Evolutionary conservation across 2,329 filamentous ascomycete genomes (phyloP), one percentile per base, ranked within the genome.

Genomic region (Xylaria hypoxylon): DNA sequence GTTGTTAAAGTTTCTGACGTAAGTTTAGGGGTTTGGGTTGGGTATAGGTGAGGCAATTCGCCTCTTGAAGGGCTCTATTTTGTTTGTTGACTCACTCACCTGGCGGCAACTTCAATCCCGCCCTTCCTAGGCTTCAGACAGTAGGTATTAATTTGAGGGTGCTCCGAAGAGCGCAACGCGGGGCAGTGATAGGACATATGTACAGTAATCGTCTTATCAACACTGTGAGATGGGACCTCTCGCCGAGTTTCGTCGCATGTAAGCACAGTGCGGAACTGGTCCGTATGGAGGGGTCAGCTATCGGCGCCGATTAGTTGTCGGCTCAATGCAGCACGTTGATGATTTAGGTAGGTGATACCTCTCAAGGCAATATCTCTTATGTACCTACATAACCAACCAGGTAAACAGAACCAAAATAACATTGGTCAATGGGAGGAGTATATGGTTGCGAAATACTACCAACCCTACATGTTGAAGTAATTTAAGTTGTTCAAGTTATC

Each of bases 51-150:
- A 70, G 70, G 64, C 45, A 35, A 40, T 52, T 58, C 47, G n/a
- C 59, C 64, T 68, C 60, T 56, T 60, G 15, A 31, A 65, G 26
- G 15, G 24, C 38, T 45, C 15, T 57, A 28, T 62, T 19, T 5
- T 55, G 13, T 60, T 40, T 69, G 57, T 69, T 69, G 61, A 62
- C 64, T 69, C 64, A 62, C 64, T 69, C 64, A 69, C 64, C 53
- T 40, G 8, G 45, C 45, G 38, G 44, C 64, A 50, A 15, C 40
- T 35, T 33, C 62, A 31, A 62, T 59, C 15, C 51, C 56, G 48
- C n/a, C 26, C 35, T 66, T 50, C 47, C 58, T 26, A 56, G 11
- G 31, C 56, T 33, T 62, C 38, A 33, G 10, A 52, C 35, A 26
- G 50, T 38, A 35, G 22, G 50, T 38, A 35, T 50, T 44, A 50